These are phyloP conservation scores for Arthrobotrys entomopaga DNA, from an alignment of 2,329 filamentous ascomycete species.

Conservation along the genomic window DNA sequence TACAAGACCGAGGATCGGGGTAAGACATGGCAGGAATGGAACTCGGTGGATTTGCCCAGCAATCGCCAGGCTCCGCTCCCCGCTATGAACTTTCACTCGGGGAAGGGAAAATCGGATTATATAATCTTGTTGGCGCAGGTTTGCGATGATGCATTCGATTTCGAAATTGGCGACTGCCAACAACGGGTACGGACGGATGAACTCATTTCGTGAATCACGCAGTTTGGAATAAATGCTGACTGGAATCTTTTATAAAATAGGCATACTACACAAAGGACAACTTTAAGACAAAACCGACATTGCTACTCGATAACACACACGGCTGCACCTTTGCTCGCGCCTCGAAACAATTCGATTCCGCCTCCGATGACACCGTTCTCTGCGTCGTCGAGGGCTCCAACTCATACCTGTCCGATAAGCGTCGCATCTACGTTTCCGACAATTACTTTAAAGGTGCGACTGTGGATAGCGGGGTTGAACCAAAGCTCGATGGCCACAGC, in stretches of 20 bases:
- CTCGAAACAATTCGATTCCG: constrained; percentile 76
- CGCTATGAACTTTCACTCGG: constrained; percentile 74
- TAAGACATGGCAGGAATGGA: constrained; percentile 80
- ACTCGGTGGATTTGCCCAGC: constrained; percentile 70
- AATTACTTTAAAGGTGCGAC: constrained; percentile 75
- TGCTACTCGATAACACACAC: constrained; percentile 74
- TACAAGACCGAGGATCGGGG: constrained; percentile 86
- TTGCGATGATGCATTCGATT: constrained; percentile 70
- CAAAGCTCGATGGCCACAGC: constrained; percentile 77
- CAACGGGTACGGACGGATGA: constrained; percentile 64
- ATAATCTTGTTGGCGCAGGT: constrained; percentile 74
- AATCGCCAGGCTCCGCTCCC: constrained; percentile 68
- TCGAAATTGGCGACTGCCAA: constrained; percentile 72
- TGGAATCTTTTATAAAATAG: constrained; percentile 61
- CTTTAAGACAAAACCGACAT: constrained; percentile 75
- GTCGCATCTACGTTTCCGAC: constrained; percentile 82
- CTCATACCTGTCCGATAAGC: constrained; percentile 76
- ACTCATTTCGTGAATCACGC: not conserved
- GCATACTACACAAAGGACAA: constrained; percentile 83
- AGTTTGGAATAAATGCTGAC: not conserved
- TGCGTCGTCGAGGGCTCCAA: constrained; percentile 81
- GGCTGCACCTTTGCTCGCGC: constrained; percentile 90
- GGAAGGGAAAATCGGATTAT: constrained; percentile 77
- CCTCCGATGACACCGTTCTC: constrained; percentile 74
- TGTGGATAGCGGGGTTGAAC: constrained; percentile 71